phyloP scores from a whole-genome alignment of 345 rosid species.

The Camelina laxa region DNA sequence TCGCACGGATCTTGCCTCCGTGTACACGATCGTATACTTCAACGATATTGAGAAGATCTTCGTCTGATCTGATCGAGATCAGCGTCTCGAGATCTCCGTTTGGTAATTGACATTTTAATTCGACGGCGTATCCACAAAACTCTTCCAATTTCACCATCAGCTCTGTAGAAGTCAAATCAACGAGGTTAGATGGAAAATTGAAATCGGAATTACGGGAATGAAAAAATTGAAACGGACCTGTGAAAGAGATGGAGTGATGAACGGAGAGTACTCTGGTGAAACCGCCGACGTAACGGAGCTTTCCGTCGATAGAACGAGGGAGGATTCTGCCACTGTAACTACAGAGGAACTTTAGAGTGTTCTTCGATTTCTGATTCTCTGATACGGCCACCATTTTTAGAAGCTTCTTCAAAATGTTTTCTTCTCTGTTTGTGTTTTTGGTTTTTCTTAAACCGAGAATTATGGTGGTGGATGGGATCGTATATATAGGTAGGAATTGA shows the following conservation, averaged over 20 bases:
- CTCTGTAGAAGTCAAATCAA: slow-evolving; percentile 37
- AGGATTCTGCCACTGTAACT: slow-evolving; percentile 88
- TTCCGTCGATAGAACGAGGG: slow-evolving; percentile 86
- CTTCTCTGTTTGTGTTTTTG: neutral
- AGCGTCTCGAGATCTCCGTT: slow-evolving; percentile 80
- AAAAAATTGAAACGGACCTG: slow-evolving; percentile 55
- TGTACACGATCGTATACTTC: slow-evolving; percentile 39
- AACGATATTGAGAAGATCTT: slow-evolving; percentile 60
- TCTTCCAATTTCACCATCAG: slow-evolving; percentile 50
- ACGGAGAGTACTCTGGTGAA: slow-evolving; percentile 90
- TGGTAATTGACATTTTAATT: slow-evolving; percentile 50
- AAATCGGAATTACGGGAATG: neutral
- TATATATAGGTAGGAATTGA: slow-evolving; percentile 32
- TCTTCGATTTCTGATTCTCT: neutral
- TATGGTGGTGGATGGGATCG: neutral
- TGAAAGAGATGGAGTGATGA: slow-evolving; percentile 63
- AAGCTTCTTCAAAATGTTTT: neutral
- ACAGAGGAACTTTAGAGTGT: slow-evolving; percentile 69
- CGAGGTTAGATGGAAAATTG: neutral
- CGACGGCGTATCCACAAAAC: slow-evolving; percentile 50
- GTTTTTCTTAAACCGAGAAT: slow-evolving; percentile 25
- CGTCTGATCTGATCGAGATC: slow-evolving; percentile 74
- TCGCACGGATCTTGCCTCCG: slow-evolving; percentile 42
- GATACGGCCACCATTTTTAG: slow-evolving; percentile 30
- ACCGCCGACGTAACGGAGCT: slow-evolving; percentile 93